These are phyloP conservation scores for Leccinum boreale DNA, from an alignment of 768 basidiomycete species.

Conservation along the genomic window DNA sequence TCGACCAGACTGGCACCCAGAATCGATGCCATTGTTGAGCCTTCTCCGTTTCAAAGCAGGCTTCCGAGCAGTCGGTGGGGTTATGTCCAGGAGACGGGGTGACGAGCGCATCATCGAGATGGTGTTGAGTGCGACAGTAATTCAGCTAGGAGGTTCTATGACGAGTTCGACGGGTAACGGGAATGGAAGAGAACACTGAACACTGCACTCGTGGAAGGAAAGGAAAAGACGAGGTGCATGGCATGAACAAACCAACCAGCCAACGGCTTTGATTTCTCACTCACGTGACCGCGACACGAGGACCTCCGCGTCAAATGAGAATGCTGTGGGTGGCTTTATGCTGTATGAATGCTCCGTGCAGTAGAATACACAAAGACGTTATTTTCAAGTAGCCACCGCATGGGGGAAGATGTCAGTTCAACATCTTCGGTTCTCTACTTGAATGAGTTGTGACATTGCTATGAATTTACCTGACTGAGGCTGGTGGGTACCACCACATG, in stretches of 20 bases:
- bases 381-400: not conserved
- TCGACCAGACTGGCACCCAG: slow-evolving; percentile 13
- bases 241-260: not conserved
- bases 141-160: not conserved
- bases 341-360: too few species aligned
- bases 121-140: not conserved
- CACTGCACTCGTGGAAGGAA: not conserved
- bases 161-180: not conserved
- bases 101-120: slow-evolving; percentile 17
- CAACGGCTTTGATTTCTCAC: slow-evolving; percentile 19
- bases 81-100: slow-evolving; percentile 8
- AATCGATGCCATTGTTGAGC: slow-evolving; percentile 17
- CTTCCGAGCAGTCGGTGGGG: slow-evolving; percentile 16
- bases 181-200: not conserved
- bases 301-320: not conserved
- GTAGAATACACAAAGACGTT: too few species aligned
- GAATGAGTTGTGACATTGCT: not conserved
- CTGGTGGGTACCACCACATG: too few species aligned
- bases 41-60: slow-evolving; percentile 25
- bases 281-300: slow-evolving; percentile 29
- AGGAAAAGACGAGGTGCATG: not conserved
- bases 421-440: not conserved
- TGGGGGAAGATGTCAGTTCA: not conserved
- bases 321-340: too few species aligned
- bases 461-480: not conserved